Percentiles rank a stretch among this genome's conserved stretches.
Evolutionary conservation across 345 rosid genomes (phyloP).

Genomic region (Mercurialis annua): DNA sequence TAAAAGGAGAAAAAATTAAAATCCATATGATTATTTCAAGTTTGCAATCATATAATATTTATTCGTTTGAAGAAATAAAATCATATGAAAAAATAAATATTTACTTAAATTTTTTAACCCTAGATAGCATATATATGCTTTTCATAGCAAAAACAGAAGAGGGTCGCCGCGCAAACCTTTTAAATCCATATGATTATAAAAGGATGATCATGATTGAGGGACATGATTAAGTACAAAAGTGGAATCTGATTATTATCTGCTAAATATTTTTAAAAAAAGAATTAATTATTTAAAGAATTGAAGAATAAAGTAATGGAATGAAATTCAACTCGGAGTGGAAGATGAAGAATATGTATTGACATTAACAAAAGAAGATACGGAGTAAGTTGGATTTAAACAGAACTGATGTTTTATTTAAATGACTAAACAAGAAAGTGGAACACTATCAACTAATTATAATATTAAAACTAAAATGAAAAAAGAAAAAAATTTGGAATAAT

Average conservation of each 20-base stretch:
- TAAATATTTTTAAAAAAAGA: not conserved
- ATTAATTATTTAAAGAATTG: not conserved
- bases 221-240: slow-evolving; percentile 12
- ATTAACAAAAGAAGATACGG: not conserved
- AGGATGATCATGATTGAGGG: not conserved
- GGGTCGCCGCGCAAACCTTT: not conserved
- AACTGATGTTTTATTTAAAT: not conserved
- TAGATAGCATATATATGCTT: not conserved
- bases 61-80: too few species aligned
- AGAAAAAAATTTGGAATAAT: not conserved
- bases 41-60: too few species aligned
- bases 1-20: too few species aligned
- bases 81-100: too few species aligned
- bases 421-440: slow-evolving; percentile 3
- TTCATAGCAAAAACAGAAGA: not conserved
- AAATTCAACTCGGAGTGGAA: slow-evolving; percentile 24
- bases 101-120: too few species aligned
- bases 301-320: slow-evolving; percentile 15
- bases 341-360: slow-evolving; percentile 8
- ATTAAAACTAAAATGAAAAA: not conserved
- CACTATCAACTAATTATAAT: slow-evolving; percentile 2
- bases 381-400: not conserved
- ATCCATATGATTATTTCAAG: too few species aligned
- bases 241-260: slow-evolving; percentile 19
- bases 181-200: not conserved